Evolutionary conservation across 2,329 filamentous ascomycete species (phyloP).

Genomic region (Eurotiales sp.): DNA sequence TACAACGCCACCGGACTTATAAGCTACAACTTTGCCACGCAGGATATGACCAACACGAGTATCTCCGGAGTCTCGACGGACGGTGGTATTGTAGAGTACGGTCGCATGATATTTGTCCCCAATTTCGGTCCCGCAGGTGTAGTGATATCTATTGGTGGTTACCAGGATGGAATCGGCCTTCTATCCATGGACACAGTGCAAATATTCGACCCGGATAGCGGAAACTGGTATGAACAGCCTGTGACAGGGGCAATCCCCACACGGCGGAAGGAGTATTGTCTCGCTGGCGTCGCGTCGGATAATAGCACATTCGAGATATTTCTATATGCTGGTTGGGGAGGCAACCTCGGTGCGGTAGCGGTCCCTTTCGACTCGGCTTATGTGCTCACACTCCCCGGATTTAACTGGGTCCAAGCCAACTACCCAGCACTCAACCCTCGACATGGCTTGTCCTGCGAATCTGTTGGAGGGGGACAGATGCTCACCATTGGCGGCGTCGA

Average conservation of each 20-base stretch:
- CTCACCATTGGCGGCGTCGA: conserved; percentile 1
- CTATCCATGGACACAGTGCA: conserved; percentile 2
- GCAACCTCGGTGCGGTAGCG: not conserved
- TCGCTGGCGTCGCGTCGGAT: conserved; percentile 1
- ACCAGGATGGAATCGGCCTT: too few species aligned
- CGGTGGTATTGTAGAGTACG: too few species aligned
- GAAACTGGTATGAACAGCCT: not conserved
- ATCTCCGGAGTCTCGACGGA: too few species aligned
- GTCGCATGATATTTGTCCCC: too few species aligned
- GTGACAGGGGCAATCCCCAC: not conserved
- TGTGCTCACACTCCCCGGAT: conserved; percentile 1
- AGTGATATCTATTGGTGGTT: too few species aligned
- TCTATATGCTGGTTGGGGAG: not conserved
- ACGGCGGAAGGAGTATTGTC: not conserved
- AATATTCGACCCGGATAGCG: conserved; percentile 1
- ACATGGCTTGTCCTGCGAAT: conserved; percentile 1
- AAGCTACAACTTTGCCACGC: too few species aligned
- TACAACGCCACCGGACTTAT: too few species aligned
- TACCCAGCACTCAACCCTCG: not conserved
- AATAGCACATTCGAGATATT: conserved; percentile 2
- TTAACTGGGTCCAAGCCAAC: not conserved
- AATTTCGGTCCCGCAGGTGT: too few species aligned
- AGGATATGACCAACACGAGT: too few species aligned
- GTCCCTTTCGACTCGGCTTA: not conserved
- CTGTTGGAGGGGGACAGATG: not conserved